Evolutionary conservation across 2,329 filamentous ascomycete species (phyloP).

Genomic region (Aspergillus puulaauensis): DNA sequence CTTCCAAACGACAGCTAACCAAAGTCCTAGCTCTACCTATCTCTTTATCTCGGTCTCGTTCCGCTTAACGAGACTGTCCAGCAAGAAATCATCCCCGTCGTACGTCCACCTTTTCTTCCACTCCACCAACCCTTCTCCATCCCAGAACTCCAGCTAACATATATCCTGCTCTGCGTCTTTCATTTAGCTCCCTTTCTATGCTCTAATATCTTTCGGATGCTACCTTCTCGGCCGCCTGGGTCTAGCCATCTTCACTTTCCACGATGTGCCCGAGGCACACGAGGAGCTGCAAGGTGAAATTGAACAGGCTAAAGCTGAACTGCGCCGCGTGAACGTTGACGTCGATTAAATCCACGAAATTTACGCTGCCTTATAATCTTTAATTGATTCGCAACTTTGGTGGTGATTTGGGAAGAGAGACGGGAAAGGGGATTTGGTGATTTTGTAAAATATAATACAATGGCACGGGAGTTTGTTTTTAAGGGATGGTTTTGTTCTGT

Average conservation of each 20-base stretch:
- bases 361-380: background rate
- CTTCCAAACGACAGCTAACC: conserved; percentile 10
- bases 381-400: background rate
- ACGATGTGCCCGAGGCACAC: conserved; percentile 89
- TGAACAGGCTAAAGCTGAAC: conserved; percentile 47
- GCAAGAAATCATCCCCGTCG: conserved; percentile 82
- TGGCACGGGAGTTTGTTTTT: background rate
- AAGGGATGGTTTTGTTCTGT: background rate
- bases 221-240: conserved; percentile 91
- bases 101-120: conserved; percentile 50
- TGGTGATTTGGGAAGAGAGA: background rate
- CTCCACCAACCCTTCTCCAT: background rate
- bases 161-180: background rate
- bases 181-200: conserved; percentile 84
- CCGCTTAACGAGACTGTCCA: conserved; percentile 77
- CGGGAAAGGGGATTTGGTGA: background rate
- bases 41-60: conserved; percentile 78
- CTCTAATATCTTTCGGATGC: conserved; percentile 83
- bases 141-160: conserved; percentile 1
- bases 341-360: conserved; percentile 35
- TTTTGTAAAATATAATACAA: background rate
- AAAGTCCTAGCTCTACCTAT: conserved; percentile 73
- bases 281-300: conserved; percentile 85
- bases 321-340: conserved; percentile 44
- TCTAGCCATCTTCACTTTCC: conserved; percentile 91